Evolutionary conservation across 306 rosid species (phyloP).

Genomic region (Fragaria iinumae): DNA sequence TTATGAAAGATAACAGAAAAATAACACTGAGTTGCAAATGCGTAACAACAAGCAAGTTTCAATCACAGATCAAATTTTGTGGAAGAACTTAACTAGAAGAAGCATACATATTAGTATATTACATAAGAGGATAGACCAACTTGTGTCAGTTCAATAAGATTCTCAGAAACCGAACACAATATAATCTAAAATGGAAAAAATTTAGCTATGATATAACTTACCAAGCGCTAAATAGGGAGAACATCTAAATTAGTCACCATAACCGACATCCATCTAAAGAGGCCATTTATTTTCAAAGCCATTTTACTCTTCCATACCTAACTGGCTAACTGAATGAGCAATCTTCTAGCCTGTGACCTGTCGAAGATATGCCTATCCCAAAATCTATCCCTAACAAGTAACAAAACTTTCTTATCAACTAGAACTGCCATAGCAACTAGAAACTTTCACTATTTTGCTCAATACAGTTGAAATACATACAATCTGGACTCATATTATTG

Average conservation of each 20-base stretch:
- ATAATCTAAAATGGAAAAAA: not conserved
- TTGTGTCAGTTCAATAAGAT: not conserved
- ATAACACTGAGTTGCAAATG: not conserved
- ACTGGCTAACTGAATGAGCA: not conserved
- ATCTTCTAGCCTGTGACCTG: not conserved
- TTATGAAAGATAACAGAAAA: not conserved
- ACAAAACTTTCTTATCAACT: not conserved
- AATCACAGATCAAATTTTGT: not conserved
- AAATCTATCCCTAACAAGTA: not conserved
- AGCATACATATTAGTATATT: not conserved
- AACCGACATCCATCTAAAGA: not conserved
- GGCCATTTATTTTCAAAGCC: not conserved
- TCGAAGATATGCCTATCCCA: not conserved
- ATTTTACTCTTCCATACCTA: not conserved
- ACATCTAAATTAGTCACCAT: not conserved
- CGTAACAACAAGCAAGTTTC: not conserved
- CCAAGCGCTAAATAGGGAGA: not conserved
- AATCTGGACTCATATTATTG: slow-evolving; percentile 1
- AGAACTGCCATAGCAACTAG: not conserved
- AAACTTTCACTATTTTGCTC: not conserved
- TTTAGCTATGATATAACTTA: not conserved
- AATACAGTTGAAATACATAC: not conserved
- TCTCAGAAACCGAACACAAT: not conserved
- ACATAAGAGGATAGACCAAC: not conserved
- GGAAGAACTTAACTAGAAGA: not conserved